A percentile compares a stretch with the other conserved stretches of the same genome.
phyloP scores from a whole-genome alignment of 345 rosid genomes.

The Eucalyptus regnans region DNA sequence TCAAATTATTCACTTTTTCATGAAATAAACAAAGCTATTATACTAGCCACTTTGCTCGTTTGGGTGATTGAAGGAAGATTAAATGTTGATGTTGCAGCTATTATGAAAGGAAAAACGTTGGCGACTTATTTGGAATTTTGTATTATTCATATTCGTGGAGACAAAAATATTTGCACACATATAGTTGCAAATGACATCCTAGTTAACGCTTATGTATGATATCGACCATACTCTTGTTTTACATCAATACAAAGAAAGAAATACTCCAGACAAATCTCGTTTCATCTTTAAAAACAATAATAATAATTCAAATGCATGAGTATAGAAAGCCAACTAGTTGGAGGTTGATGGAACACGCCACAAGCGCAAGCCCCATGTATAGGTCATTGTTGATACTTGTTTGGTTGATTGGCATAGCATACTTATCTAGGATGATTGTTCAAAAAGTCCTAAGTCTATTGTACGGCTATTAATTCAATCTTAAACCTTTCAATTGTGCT shows the following conservation, averaged over 20 bases:
- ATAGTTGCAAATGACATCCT: neutral
- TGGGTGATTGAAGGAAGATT: neutral
- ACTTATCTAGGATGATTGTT: neutral
- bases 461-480: neutral
- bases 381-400: neutral
- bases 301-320: neutral
- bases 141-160: neutral
- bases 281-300: neutral
- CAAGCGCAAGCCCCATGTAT: neutral
- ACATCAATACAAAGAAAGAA: neutral
- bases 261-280: neutral
- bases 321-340: neutral
- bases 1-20: neutral
- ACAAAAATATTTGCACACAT: neutral
- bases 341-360: neutral
- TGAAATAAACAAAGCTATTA: neutral
- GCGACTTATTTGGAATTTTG: neutral
- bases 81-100: neutral
- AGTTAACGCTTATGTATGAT: neutral
- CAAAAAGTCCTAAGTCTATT: neutral
- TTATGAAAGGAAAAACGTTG: neutral
- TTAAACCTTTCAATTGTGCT: accelerated
- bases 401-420: neutral
- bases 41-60: neutral
- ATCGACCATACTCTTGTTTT: neutral